phyloP scores from a whole-genome alignment of 768 basidiomycete species.

The Serendipita sp. region DNA sequence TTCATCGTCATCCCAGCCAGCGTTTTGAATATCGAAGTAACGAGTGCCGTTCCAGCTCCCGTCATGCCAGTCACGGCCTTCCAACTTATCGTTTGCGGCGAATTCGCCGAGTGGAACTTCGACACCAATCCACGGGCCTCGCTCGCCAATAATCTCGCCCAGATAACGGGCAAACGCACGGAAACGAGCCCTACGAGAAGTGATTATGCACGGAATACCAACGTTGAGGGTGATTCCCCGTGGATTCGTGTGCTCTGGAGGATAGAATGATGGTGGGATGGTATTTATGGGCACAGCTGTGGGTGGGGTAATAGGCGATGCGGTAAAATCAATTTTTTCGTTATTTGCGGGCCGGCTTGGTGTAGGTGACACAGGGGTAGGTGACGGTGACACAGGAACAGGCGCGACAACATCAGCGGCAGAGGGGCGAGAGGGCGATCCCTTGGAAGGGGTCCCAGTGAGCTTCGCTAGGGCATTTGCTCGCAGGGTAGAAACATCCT shows the following conservation, averaged over 20 bases:
- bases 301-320: neutral
- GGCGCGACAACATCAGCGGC: constrained; percentile 13
- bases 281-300: constrained; percentile 6
- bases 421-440: constrained; percentile 1
- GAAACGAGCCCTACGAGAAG: constrained; percentile 68
- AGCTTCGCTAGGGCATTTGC: constrained; percentile 14
- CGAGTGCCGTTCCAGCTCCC: constrained; percentile 67
- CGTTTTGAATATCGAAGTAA: constrained; percentile 60
- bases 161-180: constrained; percentile 80
- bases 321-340: neutral
- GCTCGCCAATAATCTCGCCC: constrained; percentile 68
- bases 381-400: constrained; percentile 8
- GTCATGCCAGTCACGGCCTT: constrained; percentile 74
- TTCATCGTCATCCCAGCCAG: constrained; percentile 35
- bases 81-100: constrained; percentile 35
- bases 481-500: constrained; percentile 12
- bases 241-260: neutral
- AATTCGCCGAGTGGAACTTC: constrained; percentile 60
- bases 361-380: neutral
- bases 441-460: constrained; percentile 17
- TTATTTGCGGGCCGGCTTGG: neutral
- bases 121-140: constrained; percentile 80
- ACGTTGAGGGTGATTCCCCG: constrained; percentile 62
- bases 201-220: constrained; percentile 82
- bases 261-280: constrained; percentile 5